Evolutionary conservation across 805 yeast genomes (phyloP), one percentile per base, ranked within the genome.

Genomic region (Jamesozyma lodderae): DNA sequence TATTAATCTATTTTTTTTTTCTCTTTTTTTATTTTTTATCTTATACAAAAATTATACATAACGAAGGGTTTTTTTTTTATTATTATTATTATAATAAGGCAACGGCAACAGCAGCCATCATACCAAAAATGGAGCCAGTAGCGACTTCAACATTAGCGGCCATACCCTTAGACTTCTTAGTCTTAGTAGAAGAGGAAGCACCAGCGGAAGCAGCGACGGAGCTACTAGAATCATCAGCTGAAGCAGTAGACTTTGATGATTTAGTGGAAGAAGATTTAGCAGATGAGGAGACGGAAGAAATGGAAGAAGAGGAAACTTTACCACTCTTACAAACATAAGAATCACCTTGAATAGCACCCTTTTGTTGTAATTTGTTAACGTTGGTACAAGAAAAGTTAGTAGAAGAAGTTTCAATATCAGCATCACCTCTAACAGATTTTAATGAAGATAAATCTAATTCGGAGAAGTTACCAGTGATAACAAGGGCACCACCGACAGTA

Each of bases 291-390:
- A 59, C 44, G 32, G 63, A 45, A 41, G 61, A 49, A 31, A 62
- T 53, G 43, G 66, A 59, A 29, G 79, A 66, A 39, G 77, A 64
- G 23, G 75, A 63, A 17, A 68, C 55, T 35, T 74, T 60, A 48
- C 78, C 79, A 64, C 79, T 82, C 52, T 72, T 71, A 70, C 94
- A 83, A 55, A 65, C 72, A 71, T 77, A 88, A 54, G 77, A 70
- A 71, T 85, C 86, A 76, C 98, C 98, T 69, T 79, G 86, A 65
- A 92, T 79, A 62, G 73, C 83, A 67, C 94, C 94, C 54, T 73
- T 71, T 57, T 68, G 64, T 73, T 84, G 79, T 60, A 85, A 74
- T 39, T 64, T 55, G 63, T 81, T 74, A 70, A 88, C 85, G 39
- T 72, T 69, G 45, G 71, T 62, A 77, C 98, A 92, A 67, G 86